Conservation (phyloP, 139 green algal species). For the Picochlorum sp. region DNA sequence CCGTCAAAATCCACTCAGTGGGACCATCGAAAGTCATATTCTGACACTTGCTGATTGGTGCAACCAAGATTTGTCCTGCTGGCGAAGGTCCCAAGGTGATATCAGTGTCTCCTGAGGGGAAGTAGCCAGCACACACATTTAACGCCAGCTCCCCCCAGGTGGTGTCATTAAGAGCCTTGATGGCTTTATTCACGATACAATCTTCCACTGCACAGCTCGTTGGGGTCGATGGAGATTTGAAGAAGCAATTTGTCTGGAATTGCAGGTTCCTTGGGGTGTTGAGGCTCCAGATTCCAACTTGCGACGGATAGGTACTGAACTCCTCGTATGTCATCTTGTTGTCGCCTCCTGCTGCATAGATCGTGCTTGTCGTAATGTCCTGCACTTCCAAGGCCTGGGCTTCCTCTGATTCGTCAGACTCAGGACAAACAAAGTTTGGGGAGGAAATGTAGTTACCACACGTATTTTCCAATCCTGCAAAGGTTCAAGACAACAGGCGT, state of each 20-base stretch:
- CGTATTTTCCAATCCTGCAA: too few species aligned
- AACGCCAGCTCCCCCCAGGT: not conserved
- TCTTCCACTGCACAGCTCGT: not conserved
- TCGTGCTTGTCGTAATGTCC: not conserved
- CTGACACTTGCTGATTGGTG: not conserved
- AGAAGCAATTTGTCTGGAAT: constrained; percentile 6
- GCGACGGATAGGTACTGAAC: not conserved
- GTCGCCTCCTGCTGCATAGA: not conserved
- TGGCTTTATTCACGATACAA: not conserved
- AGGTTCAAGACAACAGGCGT: too few species aligned
- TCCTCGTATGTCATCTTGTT: constrained; percentile 6
- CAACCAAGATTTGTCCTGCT: not conserved
- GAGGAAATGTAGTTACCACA: constrained; percentile 3
- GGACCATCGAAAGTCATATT: constrained; percentile 2
- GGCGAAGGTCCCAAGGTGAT: not conserved
- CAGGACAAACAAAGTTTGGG: not conserved
- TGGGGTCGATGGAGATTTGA: not conserved
- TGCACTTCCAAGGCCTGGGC: constrained; percentile 1
- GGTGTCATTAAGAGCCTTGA: not conserved
- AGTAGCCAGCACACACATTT: not conserved
- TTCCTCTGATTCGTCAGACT: not conserved
- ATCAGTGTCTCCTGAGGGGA: not conserved
- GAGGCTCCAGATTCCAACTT: not conserved
- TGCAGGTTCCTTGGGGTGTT: constrained; percentile 6
- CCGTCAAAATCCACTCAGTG: not conserved